These are phyloP conservation scores for Pleurotus tuber-regium DNA, from an alignment of 768 basidiomycete genomes.

Conservation along the genomic window DNA sequence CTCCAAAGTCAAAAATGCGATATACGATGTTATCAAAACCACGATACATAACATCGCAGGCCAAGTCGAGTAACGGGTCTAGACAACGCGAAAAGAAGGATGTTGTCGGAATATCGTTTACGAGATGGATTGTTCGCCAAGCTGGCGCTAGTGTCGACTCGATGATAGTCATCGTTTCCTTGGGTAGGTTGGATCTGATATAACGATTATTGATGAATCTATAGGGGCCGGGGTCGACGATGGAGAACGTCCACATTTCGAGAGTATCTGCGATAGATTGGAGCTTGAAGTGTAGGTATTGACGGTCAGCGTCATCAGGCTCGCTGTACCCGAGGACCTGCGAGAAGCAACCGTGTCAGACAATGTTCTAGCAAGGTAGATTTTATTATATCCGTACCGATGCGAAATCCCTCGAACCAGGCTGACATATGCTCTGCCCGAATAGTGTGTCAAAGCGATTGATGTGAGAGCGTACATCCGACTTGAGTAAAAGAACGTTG, in stretches of 20 bases:
- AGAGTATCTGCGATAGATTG: neutral
- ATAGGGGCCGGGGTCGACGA: neutral
- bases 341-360: neutral
- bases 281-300: neutral
- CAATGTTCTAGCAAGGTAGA: neutral
- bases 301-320: neutral
- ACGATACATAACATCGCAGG: neutral
- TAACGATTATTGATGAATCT: neutral
- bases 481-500: neutral
- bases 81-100: neutral
- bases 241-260: neutral
- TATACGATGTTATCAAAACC: neutral
- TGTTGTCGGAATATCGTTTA: neutral
- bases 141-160: neutral
- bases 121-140: neutral
- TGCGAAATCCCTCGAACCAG: neutral
- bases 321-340: neutral
- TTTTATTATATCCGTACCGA: neutral
- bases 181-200: neutral
- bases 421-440: neutral
- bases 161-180: neutral
- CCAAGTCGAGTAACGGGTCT: neutral
- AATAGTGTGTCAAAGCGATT: neutral
- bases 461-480: neutral
- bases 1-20: neutral